These are phyloP conservation scores for Quillaja saponaria DNA, from an alignment of 306 rosid genomes.

Conservation along the genomic window DNA sequence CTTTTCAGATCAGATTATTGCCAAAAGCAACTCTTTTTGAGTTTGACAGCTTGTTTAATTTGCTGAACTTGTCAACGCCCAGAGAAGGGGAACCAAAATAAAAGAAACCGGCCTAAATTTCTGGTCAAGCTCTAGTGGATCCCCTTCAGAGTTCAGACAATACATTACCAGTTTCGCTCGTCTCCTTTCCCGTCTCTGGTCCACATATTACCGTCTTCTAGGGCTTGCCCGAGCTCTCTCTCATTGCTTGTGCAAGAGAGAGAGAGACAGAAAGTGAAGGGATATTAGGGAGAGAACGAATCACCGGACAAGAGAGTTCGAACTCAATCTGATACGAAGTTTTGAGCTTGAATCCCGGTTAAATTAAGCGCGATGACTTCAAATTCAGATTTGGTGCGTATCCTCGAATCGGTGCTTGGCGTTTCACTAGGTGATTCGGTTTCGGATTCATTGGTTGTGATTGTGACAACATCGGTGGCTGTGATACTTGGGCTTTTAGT, in stretches of 20 bases:
- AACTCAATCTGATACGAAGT: background rate
- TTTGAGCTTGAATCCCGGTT: slow-evolving; percentile 29
- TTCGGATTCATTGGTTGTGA: slow-evolving; percentile 54
- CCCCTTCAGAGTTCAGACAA: background rate
- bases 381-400: slow-evolving; percentile 56
- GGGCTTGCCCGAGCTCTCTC: slow-evolving; percentile 12
- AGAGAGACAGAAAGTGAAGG: slow-evolving; percentile 10
- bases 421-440: slow-evolving; percentile 66
- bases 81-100: background rate
- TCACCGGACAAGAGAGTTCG: background rate
- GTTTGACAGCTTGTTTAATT: too few species aligned
- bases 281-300: background rate
- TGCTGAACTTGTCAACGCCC: too few species aligned
- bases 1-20: too few species aligned
- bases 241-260: background rate
- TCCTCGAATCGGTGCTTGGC: slow-evolving; percentile 61
- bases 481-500: slow-evolving; percentile 62
- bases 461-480: slow-evolving; percentile 62
- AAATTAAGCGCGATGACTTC: slow-evolving; percentile 36
- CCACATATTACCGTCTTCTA: slow-evolving; percentile 24
- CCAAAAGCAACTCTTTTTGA: too few species aligned
- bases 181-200: background rate
- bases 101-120: background rate
- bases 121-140: slow-evolving; percentile 27
- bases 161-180: background rate